phyloP scores from a whole-genome alignment of 768 basidiomycete genomes.

The Agaricus bisporus region DNA sequence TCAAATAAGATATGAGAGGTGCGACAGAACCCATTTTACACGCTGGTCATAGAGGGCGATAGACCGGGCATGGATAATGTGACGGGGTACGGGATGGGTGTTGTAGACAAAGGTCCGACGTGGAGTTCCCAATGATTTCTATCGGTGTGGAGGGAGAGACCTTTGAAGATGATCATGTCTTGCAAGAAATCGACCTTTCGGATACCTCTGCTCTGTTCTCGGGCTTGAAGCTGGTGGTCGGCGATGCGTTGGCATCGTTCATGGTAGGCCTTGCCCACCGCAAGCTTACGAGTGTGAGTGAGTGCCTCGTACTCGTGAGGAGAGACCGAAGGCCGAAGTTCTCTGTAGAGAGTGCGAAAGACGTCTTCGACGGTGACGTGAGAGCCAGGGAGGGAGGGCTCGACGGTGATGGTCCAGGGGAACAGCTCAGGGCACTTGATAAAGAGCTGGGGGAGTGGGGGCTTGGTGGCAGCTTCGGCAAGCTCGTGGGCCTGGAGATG shows the following conservation, averaged over 20 bases:
- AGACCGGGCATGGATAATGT: too few species aligned
- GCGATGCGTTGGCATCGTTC: constrained; percentile 29
- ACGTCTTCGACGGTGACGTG: constrained; percentile 45
- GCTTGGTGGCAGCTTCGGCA: not conserved
- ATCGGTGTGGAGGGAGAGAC: constrained; percentile 28
- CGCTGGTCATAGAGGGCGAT: too few species aligned
- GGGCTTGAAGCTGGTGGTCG: constrained; percentile 22
- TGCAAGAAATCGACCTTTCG: constrained; percentile 52
- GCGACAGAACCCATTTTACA: too few species aligned
- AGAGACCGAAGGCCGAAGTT: constrained; percentile 41
- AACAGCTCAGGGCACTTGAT: constrained; percentile 28
- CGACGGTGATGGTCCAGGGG: constrained; percentile 25
- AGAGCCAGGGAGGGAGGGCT: constrained; percentile 19
- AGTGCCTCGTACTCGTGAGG: constrained; percentile 36
- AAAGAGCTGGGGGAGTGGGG: constrained; percentile 25
- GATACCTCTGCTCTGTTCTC: constrained; percentile 42
- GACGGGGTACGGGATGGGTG: too few species aligned
- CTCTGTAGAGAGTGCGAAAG: constrained; percentile 36
- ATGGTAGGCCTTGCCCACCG: constrained; percentile 42
- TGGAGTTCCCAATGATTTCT: too few species aligned
- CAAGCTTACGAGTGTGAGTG: constrained; percentile 24
- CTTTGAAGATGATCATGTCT: constrained; percentile 40
- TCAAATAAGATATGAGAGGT: too few species aligned
- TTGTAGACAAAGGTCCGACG: too few species aligned
- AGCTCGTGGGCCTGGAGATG: constrained; percentile 24